These are phyloP conservation scores for Penicillium janthinellum DNA, from an alignment of 2,329 filamentous ascomycete species.

Conservation along the genomic window DNA sequence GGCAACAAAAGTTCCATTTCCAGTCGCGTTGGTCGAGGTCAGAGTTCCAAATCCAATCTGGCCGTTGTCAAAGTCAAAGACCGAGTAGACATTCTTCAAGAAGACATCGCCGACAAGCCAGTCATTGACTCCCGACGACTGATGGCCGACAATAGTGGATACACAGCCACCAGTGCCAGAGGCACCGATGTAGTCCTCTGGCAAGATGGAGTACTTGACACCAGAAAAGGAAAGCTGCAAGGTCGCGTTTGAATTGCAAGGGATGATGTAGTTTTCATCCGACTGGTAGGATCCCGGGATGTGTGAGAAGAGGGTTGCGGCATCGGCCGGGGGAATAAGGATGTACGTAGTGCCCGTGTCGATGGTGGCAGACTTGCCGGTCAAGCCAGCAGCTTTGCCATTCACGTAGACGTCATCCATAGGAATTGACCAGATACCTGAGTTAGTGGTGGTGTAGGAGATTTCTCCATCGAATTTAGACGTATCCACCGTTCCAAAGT, in stretches of 20 bases:
- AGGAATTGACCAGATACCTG: conserved; percentile 71
- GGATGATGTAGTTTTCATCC: conserved; percentile 68
- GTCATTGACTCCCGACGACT: conserved; percentile 61
- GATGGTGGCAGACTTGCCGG: conserved; percentile 66
- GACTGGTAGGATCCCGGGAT: conserved; percentile 64
- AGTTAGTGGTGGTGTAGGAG: conserved; percentile 61
- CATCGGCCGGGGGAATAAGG: conserved; percentile 69
- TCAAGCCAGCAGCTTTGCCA: conserved; percentile 58
- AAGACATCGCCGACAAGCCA: conserved; percentile 89
- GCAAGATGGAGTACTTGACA: conserved; percentile 65
- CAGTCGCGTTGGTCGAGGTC: conserved; percentile 13
- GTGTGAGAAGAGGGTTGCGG: conserved; percentile 65
- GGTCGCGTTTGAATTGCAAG: conserved; percentile 66
- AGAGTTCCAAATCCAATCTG: conserved; percentile 41
- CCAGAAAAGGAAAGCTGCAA: conserved; percentile 70
- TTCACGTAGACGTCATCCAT: conserved; percentile 67
- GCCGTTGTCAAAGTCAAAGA: conserved; percentile 72
- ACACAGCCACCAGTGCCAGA: conserved; percentile 46
- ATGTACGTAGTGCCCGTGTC: conserved; percentile 84
- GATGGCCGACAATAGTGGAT: conserved; percentile 74
- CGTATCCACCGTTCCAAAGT: conserved; percentile 70
- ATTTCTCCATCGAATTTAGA: conserved; percentile 69
- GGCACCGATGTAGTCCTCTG: conserved; percentile 68
- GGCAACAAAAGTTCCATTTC: conserved; percentile 20
- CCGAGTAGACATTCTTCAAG: conserved; percentile 84